These are phyloP conservation scores for Limtongia smithiae DNA, from an alignment of 805 yeast genomes.

Conservation along the genomic window DNA sequence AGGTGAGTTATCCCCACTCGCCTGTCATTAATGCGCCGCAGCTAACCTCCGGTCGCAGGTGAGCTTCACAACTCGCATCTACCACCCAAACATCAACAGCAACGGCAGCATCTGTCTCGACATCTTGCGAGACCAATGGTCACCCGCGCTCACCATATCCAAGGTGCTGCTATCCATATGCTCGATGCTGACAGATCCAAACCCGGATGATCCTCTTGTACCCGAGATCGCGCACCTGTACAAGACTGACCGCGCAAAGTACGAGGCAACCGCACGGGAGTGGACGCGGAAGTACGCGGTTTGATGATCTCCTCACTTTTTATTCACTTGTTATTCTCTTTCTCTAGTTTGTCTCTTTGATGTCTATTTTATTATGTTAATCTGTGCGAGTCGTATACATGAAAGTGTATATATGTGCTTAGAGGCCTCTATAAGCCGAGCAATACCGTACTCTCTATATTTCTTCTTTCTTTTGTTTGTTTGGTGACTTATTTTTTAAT, in stretches of 20 bases:
- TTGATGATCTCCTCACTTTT: slow-evolving; percentile 37
- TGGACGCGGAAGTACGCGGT: slow-evolving; percentile 99
- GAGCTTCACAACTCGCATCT: slow-evolving; percentile 88
- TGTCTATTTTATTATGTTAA: no score
- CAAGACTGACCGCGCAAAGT: slow-evolving; percentile 88
- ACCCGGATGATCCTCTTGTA: slow-evolving; percentile 98
- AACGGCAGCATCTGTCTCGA: slow-evolving; percentile 96
- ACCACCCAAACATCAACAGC: slow-evolving; percentile 95
- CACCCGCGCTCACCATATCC: slow-evolving; percentile 95
- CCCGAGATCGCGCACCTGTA: slow-evolving; percentile 97
- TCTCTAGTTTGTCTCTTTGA: no score
- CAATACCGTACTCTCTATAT: no score
- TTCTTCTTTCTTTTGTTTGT: no score
- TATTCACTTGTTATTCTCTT: not conserved
- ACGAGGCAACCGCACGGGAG: slow-evolving; percentile 95
- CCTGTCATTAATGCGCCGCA: not conserved
- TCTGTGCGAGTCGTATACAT: no score
- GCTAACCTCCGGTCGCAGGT: slow-evolving; percentile 39
- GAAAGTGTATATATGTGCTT: no score
- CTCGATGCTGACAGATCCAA: slow-evolving; percentile 93
- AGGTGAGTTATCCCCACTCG: slow-evolving; percentile 35
- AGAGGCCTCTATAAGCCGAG: no score
- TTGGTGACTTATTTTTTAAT: no score
- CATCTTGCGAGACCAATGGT: slow-evolving; percentile 97
- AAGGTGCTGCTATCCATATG: slow-evolving; percentile 93